phyloP scores from a whole-genome alignment of 139 green algal species.

The Volvox africanus region DNA sequence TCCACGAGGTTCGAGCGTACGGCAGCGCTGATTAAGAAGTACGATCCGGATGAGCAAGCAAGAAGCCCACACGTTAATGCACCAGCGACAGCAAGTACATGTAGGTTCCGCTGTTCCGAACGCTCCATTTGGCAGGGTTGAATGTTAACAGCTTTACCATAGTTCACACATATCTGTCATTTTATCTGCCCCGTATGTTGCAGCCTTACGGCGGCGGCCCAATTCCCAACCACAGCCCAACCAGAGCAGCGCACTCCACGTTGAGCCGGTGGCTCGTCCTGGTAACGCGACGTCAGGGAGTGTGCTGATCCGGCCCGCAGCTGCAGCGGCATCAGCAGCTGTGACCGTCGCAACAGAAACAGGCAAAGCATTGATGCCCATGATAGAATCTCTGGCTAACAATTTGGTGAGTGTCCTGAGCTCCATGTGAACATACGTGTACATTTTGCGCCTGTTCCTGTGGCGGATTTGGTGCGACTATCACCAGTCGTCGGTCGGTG shows the following conservation, averaged over 20 bases:
- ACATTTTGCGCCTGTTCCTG: neutral
- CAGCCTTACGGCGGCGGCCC: neutral
- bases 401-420: slow-evolving; percentile 1
- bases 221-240: neutral
- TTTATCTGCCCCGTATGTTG: neutral
- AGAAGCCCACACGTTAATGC: neutral
- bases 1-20: slow-evolving; percentile 73
- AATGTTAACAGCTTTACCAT: no score
- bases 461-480: no score
- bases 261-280: neutral
- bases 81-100: neutral
- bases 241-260: neutral
- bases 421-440: neutral
- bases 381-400: slow-evolving; percentile 68
- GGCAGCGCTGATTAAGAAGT: slow-evolving; percentile 76
- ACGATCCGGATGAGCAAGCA: slow-evolving; percentile 69
- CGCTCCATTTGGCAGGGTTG: no score
- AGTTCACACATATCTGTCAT: neutral
- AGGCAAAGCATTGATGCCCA: slow-evolving; percentile 62
- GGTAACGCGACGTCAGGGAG: neutral
- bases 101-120: neutral
- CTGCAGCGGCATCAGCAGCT: slow-evolving; percentile 33
- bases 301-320: neutral
- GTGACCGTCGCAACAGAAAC: slow-evolving; percentile 52
- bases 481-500: no score